These are phyloP conservation scores for Boletus fagicola DNA, from an alignment of 768 basidiomycete species.

Conservation along the genomic window DNA sequence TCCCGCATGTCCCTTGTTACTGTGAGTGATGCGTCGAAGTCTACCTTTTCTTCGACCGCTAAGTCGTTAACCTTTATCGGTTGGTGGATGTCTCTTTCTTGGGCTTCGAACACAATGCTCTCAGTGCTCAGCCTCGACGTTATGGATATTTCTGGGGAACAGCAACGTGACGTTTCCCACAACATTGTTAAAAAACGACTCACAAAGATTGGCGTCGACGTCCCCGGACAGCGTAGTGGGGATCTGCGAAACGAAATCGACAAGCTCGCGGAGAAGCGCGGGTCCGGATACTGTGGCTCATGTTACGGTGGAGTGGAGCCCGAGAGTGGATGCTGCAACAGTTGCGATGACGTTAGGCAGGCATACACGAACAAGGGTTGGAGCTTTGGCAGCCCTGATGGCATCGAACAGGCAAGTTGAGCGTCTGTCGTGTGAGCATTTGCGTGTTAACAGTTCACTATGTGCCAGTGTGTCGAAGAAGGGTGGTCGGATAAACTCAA, in stretches of 20 bases:
- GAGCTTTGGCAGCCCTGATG: slow-evolving; percentile 90
- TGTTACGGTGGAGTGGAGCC: slow-evolving; percentile 89
- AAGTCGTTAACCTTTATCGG: neutral
- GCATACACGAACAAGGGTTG: slow-evolving; percentile 91
- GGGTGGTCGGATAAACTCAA: slow-evolving; percentile 93
- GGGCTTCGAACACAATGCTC: neutral
- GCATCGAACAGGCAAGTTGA: slow-evolving; percentile 80
- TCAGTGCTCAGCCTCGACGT: slow-evolving; percentile 93
- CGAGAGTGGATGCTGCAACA: slow-evolving; percentile 85
- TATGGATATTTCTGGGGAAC: slow-evolving; percentile 97
- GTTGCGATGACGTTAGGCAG: slow-evolving; percentile 91
- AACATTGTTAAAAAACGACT: slow-evolving; percentile 85
- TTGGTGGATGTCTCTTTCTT: neutral
- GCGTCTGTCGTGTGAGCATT: neutral
- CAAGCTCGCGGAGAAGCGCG: slow-evolving; percentile 60
- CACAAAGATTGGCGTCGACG: slow-evolving; percentile 51
- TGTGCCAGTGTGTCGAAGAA: slow-evolving; percentile 78
- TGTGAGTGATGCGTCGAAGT: slow-evolving; percentile 51
- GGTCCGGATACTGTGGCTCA: slow-evolving; percentile 82
- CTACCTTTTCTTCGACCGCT: neutral
- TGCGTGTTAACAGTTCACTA: neutral
- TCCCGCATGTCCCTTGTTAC: slow-evolving; percentile 97
- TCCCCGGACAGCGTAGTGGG: slow-evolving; percentile 52
- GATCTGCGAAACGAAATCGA: slow-evolving; percentile 89
- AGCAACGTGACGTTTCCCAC: slow-evolving; percentile 87